Evolutionary conservation across 139 green algal genomes (phyloP), one percentile per base, ranked within the genome.

Genomic region (Pseudopediastrum boryanum): DNA sequence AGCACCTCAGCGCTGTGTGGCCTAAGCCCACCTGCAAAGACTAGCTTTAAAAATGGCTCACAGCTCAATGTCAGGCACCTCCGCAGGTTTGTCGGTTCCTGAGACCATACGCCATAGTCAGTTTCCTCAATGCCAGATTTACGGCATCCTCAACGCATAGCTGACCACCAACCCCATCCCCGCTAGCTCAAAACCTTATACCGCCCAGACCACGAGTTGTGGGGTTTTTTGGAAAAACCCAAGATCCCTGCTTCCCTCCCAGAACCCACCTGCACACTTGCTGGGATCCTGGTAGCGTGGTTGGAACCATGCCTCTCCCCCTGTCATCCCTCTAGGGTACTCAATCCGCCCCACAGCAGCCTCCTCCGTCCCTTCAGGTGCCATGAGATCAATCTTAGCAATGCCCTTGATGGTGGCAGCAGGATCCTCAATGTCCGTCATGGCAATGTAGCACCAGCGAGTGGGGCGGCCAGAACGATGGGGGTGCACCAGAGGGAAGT

Each of bases 351-450:
- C 89, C 23, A 78, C 79, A 43, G 79, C 73, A 10, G 83, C 75
- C 41, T 81, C 77, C 13, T 70, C 65, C 4, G n/a, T 50, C 19
- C 50, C 71, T n/a, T 42, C 21, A 1, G 69, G 62, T 8, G 59
- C 59, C 5, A 33, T 23, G 31, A 96, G 63, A 73, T 96, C 91
- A 3, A 89, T 65, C 85, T 96, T 96, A 31, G 77, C 85, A n/a
- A 96, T 75, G 25, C 90, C 91, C 50, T 84, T 80, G 31, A 81
- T 50, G 33, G 68, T 69, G 43, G 71, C 71, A 44, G 52, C 38
- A 0, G 36, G n/a, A 21, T 78, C 71, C 25, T 56, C 29, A 25
- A 31, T 62, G 71, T 78, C 71, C 4, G 71, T 78, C 6, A 78
- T 61, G 8, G 71, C 39, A 10, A 41, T 78, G 71, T 78, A 78